Base-by-base conservation (phyloP, 208 protist genomes). In the Acanthamoeba healyi region DNA sequence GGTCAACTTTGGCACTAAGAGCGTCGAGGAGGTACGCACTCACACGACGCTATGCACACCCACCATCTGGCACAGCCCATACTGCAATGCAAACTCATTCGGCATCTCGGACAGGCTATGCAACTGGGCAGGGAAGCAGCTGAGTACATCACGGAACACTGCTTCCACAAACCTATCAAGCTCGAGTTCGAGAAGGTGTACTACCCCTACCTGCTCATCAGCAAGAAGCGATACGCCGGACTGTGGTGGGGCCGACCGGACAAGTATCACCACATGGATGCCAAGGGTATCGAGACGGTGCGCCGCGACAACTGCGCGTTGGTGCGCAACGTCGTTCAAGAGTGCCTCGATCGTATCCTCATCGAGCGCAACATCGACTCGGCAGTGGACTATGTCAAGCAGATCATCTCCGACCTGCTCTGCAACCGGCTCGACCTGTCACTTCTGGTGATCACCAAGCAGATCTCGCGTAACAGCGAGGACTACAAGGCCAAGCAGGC, bases 351-450 rank as follows among this genome's bases (percentile, higher is more conserved):
- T 19, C 98, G 95, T 22, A 97, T 99, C 63, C 93, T 99, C 22
- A 97, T 99, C 51, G 95, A 99, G 15, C 81, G 93, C 36, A 82
- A 98, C 90, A 26, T 92, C n/a, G 42, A 97, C 14, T 22, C 15
- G 9, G 97, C 98, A 24, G 90, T 97, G 5, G 54, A 96, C 10
- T 96, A 96, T 72, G 97, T 98, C 26, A 99, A 99, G 94, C 42
- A 93, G 51, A 97, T 97, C 24, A 98, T 86, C 10, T 99, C 91
- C 91, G 97, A 99, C 93, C 94, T 99, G 15, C 88, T 99, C n/a
- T 95, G 97, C 91, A 99, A 99, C 94, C 95, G 97, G 81, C 95
- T 99, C 26, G 99, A 99, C 96, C 94, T 99, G 32, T 98, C 97
- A 22, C 95, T 98, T 94, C 95, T 99, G 7, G 98, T 99, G 49